A percentile compares a stretch with the other conserved stretches of the same genome.
phyloP scores from a whole-genome alignment of 2,329 filamentous ascomycete genomes.

The Elsinoe fawcettii region DNA sequence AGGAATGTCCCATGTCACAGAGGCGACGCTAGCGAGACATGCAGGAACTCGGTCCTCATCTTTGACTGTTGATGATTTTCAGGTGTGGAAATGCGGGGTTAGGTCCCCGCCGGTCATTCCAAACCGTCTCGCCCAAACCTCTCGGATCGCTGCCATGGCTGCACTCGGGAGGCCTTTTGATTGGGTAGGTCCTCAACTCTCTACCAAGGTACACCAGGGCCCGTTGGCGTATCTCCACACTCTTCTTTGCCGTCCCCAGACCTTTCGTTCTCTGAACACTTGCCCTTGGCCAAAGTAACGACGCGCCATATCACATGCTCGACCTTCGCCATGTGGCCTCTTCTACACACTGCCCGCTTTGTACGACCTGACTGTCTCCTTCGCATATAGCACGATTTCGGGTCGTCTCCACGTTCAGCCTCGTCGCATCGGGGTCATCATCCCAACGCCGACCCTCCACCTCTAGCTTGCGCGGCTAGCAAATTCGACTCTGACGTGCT shows the following conservation, averaged over 20 bases:
- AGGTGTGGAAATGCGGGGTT: conserved; percentile 6
- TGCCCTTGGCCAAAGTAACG: neutral
- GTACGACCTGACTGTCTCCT: neutral
- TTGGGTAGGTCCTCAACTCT: neutral
- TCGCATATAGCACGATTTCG: neutral
- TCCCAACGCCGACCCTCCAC: neutral
- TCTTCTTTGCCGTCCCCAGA: conserved; percentile 10
- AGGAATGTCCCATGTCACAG: neutral
- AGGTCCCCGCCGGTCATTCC: conserved; percentile 3
- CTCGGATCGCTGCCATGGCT: conserved; percentile 1
- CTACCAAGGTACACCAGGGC: conserved; percentile 1
- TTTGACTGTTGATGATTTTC: no score
- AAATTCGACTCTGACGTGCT: conserved; percentile 1
- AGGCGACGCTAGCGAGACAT: neutral
- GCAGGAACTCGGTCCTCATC: neutral
- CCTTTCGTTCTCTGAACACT: neutral
- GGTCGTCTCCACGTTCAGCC: neutral
- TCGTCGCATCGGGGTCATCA: neutral
- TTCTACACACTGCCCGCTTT: neutral
- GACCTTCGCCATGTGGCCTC: conserved; percentile 3
- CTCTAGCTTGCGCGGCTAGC: neutral
- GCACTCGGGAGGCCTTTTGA: neutral
- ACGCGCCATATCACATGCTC: conserved; percentile 11
- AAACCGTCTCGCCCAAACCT: conserved; percentile 3
- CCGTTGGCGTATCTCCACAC: conserved; percentile 2